Evolutionary conservation across 1,284 basidiomycete species (phyloP).

Genomic region (Trametes hirsuta): DNA sequence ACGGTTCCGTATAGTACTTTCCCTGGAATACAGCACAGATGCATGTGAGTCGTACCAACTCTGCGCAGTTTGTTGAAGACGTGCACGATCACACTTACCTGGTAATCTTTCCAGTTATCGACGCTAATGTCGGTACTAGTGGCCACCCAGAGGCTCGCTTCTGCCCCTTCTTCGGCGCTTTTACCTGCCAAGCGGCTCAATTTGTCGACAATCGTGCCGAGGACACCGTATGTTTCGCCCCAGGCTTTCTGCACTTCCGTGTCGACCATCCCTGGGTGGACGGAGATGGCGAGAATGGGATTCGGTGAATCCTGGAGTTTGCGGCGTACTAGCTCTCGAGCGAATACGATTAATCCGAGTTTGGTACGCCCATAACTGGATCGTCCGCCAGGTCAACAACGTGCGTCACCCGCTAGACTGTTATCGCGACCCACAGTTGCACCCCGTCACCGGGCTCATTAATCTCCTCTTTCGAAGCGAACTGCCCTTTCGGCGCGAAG

Average conservation of each 20-base stretch:
- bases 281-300: slow-evolving; percentile 34
- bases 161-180: slow-evolving; percentile 35
- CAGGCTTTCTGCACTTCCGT: slow-evolving; percentile 35
- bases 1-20: slow-evolving; percentile 35
- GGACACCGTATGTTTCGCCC: slow-evolving; percentile 31
- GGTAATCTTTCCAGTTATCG: slow-evolving; percentile 35
- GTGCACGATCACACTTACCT: slow-evolving; percentile 23
- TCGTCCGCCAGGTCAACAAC: background rate
- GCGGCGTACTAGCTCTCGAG: slow-evolving; percentile 31
- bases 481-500: slow-evolving; percentile 27
- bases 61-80: background rate
- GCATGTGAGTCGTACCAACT: background rate
- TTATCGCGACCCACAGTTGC: slow-evolving; percentile 22
- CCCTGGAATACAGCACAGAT: slow-evolving; percentile 19
- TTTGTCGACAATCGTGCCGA: slow-evolving; percentile 31
- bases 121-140: slow-evolving; percentile 34
- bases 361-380: slow-evolving; percentile 34
- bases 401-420: background rate
- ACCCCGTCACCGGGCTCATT: slow-evolving; percentile 31
- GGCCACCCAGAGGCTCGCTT: slow-evolving; percentile 38
- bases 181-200: slow-evolving; percentile 29
- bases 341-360: slow-evolving; percentile 33
- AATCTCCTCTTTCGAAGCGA: slow-evolving; percentile 36
- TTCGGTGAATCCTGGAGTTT: slow-evolving; percentile 22
- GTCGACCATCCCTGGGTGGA: slow-evolving; percentile 37